Base-by-base conservation (phyloP, 768 basidiomycete genomes). In the Rubroboletus pulcherrimus region DNA sequence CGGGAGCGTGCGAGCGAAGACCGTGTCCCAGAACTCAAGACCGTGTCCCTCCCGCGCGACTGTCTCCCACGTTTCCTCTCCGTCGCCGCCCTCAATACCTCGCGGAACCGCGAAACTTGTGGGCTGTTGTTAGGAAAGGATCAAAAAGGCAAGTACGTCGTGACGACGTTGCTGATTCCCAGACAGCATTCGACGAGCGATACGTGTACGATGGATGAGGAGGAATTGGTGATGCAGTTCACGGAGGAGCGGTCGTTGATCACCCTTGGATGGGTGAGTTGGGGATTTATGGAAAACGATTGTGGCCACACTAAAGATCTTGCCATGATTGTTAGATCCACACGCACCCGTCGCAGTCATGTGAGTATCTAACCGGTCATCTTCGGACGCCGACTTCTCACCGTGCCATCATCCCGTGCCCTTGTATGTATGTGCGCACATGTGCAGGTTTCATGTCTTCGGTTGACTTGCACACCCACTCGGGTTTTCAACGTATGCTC, bases 171-270 rank as follows among this genome's bases (percentile, higher is more conserved):
- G 65, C 72, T 96, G 65, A 86, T 96, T 17, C 93, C 93, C n/a
- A 89, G 82, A 70, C 93, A 96, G 65, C 86, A 84, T 55, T 86
- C 89, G 56, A 92, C 91, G 59, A 84, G 86, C 55, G 91, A 96
- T 73, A 92, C 91, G n/a, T 96, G 93, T 70, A 85, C 86, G 33
- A 95, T 93, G 88, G 86, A 91, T 51, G 86, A 89, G 66, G 93
- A 95, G 63, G 93, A 95, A 67, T 74, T 91, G 44, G 90, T 93
- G 7, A 73, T 93, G 72, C 81, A 84, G 62, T 92, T 95, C 67
- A 91, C 91, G 61, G 89, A 93, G 66, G 83, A 86, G 66, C 75
- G 89, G 58, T 82, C 81, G 61, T 71, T 95, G 64, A 86, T 95
- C 48, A 93, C 93, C 7, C 81, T 96, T 45, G 94, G 93, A 56